phyloP scores from a whole-genome alignment of 768 basidiomycete genomes.

The Calocybe cyanea region DNA sequence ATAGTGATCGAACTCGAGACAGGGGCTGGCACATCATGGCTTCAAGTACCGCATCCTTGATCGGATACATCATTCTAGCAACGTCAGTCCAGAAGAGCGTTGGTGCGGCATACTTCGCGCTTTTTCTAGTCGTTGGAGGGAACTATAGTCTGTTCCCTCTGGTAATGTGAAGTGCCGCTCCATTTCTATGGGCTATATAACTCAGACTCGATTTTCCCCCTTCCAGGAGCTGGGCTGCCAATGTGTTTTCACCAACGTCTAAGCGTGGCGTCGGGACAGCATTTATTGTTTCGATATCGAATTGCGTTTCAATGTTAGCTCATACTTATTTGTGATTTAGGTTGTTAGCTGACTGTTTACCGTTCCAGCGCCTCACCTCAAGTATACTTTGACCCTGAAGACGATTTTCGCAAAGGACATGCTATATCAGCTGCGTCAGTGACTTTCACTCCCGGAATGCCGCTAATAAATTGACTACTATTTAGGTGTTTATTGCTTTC shows the following conservation, averaged over 20 bases:
- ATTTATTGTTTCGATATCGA: conserved; percentile 56
- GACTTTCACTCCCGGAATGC: not conserved
- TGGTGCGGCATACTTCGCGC: conserved; percentile 49
- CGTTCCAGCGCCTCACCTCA: conserved; percentile 45
- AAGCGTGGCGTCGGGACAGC: conserved; percentile 55
- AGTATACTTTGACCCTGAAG: conserved; percentile 49
- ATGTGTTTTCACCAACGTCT: conserved; percentile 50
- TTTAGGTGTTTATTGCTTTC: conserved; percentile 39
- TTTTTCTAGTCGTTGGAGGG: conserved; percentile 52
- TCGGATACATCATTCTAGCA: conserved; percentile 51
- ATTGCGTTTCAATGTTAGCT: conserved; percentile 49
- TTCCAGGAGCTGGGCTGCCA: conserved; percentile 52
- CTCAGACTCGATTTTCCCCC: not conserved
- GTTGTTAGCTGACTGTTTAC: not conserved
- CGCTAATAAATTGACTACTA: not conserved
- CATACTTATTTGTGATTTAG: not conserved
- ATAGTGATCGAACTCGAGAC: conserved; percentile 50
- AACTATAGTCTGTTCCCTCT: conserved; percentile 51
- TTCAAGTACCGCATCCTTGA: conserved; percentile 37
- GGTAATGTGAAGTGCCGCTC: conserved; percentile 38
- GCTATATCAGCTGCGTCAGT: conserved; percentile 46
- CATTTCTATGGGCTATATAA: not conserved
- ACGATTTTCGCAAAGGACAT: conserved; percentile 49
- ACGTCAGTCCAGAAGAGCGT: conserved; percentile 42
- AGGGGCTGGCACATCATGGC: conserved; percentile 53